Percentiles rank a stretch among this genome's conserved stretches.
These are phyloP conservation scores for Tagetes erecta DNA, from an alignment of 129 eudicot genomes.

Conservation along the genomic window DNA sequence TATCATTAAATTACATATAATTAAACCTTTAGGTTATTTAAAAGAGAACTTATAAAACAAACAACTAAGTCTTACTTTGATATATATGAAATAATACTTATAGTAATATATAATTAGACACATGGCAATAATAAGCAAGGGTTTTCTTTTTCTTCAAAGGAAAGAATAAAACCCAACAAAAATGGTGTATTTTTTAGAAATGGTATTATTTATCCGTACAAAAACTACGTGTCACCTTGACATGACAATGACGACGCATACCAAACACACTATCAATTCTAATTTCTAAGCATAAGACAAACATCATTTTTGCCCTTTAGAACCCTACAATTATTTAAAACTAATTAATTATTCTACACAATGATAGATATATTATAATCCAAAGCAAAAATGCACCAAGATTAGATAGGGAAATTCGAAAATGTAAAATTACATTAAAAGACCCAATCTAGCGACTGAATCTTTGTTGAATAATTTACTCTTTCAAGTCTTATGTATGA, in stretches of 20 bases:
- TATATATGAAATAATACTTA: no score
- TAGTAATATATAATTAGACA: conserved; percentile 2
- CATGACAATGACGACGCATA: conserved; percentile 28
- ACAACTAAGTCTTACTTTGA: not conserved
- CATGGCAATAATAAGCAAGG: not conserved
- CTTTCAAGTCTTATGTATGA: no score
- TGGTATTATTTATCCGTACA: conserved; percentile 20
- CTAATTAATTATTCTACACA: not conserved
- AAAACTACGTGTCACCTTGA: conserved; percentile 19
- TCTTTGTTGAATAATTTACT: no score
- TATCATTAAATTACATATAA: no score
- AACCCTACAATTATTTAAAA: conserved; percentile 7
- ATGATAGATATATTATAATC: no score
- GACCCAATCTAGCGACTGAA: no score
- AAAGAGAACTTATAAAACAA: no score
- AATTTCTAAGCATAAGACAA: conserved; percentile 30
- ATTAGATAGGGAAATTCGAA: no score
- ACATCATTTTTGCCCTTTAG: conserved; percentile 12
- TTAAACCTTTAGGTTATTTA: no score
- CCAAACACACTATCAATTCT: conserved; percentile 14
- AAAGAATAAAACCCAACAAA: not conserved
- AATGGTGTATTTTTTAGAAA: conserved; percentile 17
- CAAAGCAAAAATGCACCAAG: no score
- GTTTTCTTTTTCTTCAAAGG: not conserved
- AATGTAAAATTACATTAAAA: no score